These are phyloP conservation scores for Apiotrichum montevideense DNA, from an alignment of 1,284 basidiomycete genomes.

Conservation along the genomic window DNA sequence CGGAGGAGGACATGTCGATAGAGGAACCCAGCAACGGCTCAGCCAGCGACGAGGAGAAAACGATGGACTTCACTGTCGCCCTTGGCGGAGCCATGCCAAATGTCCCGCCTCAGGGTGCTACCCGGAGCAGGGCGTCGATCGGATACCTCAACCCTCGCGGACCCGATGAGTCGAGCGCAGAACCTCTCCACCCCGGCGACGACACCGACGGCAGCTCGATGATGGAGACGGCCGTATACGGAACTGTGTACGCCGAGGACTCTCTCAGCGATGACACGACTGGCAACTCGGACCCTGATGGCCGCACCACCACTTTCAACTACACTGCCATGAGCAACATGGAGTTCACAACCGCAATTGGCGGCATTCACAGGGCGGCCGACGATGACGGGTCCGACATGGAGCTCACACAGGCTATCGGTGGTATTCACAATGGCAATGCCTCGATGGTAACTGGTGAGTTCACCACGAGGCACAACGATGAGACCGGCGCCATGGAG, in stretches of 20 bases:
- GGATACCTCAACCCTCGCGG: slow-evolving; percentile 39
- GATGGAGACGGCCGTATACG: slow-evolving; percentile 43
- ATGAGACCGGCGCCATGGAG: neutral
- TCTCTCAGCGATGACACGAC: slow-evolving; percentile 18
- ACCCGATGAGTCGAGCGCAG: neutral
- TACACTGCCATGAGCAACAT: slow-evolving; percentile 17
- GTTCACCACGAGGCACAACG: too few relatives aligned
- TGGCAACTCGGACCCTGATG: neutral
- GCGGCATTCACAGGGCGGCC: slow-evolving; percentile 32
- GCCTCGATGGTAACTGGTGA: neutral
- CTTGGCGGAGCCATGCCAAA: slow-evolving; percentile 44
- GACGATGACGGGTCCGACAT: slow-evolving; percentile 24
- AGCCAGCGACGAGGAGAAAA: slow-evolving; percentile 40
- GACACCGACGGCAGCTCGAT: slow-evolving; percentile 41
- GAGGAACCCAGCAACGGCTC: slow-evolving; percentile 15
- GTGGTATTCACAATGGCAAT: slow-evolving; percentile 2
- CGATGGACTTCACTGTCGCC: slow-evolving; percentile 48
- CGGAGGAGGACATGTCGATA: slow-evolving; percentile 13
- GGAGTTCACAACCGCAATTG: slow-evolving; percentile 41
- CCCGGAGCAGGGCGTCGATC: slow-evolving; percentile 31
- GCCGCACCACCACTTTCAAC: slow-evolving; percentile 6
- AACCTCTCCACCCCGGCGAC: slow-evolving; percentile 28
- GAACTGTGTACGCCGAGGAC: slow-evolving; percentile 34
- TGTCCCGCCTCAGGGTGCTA: slow-evolving; percentile 36
- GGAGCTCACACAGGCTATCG: slow-evolving; percentile 10